Conservation (phyloP, 148 eudicot genomes). For the Chenopodium berlandieri region DNA sequence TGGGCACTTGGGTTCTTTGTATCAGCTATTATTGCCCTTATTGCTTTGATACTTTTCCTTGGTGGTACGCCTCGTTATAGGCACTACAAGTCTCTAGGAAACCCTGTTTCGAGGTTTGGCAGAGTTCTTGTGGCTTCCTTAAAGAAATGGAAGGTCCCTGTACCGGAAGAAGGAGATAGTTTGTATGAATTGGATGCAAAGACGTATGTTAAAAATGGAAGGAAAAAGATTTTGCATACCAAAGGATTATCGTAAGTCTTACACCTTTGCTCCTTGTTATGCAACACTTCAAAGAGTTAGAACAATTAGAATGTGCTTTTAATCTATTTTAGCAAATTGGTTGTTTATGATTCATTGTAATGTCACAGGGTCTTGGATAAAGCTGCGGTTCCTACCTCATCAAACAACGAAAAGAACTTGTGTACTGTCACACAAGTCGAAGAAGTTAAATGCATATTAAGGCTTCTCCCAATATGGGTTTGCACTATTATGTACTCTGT, state of each 20-base stretch:
- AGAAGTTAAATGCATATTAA: slow-evolving; percentile 74
- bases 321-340: background rate
- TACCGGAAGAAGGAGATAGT: slow-evolving; percentile 36
- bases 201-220: slow-evolving; percentile 29
- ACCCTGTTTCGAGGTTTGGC: slow-evolving; percentile 54
- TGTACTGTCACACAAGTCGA: slow-evolving; percentile 75
- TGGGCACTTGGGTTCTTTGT: slow-evolving; percentile 72
- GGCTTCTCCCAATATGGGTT: slow-evolving; percentile 72
- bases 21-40: slow-evolving; percentile 47
- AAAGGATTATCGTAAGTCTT: slow-evolving; percentile 52
- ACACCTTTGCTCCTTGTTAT: no score
- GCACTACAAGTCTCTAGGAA: slow-evolving; percentile 52
- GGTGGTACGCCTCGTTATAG: slow-evolving; percentile 58
- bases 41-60: slow-evolving; percentile 49
- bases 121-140: slow-evolving; percentile 56
- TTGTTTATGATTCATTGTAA: background rate
- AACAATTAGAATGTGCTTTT: background rate
- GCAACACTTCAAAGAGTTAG: no score
- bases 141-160: slow-evolving; percentile 41
- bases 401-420: slow-evolving; percentile 37
- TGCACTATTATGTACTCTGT: slow-evolving; percentile 78
- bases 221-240: slow-evolving; percentile 50
- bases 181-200: slow-evolving; percentile 41
- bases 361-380: slow-evolving; percentile 54
- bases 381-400: slow-evolving; percentile 43